phyloP scores from a whole-genome alignment of 768 basidiomycete genomes.

The Royoungia palumana region DNA sequence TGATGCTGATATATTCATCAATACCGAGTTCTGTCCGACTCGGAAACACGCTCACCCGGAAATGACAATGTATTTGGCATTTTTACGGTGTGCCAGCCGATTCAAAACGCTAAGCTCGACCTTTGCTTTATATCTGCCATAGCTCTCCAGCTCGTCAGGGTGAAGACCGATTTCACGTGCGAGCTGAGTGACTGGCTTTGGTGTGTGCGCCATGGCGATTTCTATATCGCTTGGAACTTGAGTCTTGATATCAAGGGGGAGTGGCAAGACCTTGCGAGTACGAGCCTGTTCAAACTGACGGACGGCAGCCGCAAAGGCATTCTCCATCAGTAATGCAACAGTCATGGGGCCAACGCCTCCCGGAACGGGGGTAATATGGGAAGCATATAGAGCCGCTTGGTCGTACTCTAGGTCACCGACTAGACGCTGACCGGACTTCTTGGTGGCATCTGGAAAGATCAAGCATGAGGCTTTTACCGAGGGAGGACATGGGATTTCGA shows the following conservation, averaged over 20 bases:
- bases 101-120: conserved; percentile 88
- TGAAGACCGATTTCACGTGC: conserved; percentile 86
- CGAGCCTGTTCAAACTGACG: conserved; percentile 72
- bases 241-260: conserved; percentile 73
- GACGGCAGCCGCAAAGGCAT: conserved; percentile 82
- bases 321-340: conserved; percentile 96
- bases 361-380: conserved; percentile 94
- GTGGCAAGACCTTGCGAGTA: conserved; percentile 67
- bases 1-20: conserved; percentile 55
- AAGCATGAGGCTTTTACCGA: background rate
- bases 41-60: conserved; percentile 58
- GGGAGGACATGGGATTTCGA: conserved; percentile 7
- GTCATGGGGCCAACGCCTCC: conserved; percentile 99
- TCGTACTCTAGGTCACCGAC: conserved; percentile 94
- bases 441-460: conserved; percentile 61
- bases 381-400: conserved; percentile 73
- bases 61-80: conserved; percentile 96
- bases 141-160: conserved; percentile 85
- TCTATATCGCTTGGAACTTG: conserved; percentile 97
- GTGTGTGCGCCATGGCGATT: conserved; percentile 91
- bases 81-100: conserved; percentile 75
- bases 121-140: conserved; percentile 97
- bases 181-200: conserved; percentile 82
- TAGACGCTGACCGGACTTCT: conserved; percentile 92
- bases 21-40: background rate